phyloP scores from a whole-genome alignment of 2,329 filamentous ascomycete species.

The Cadophora luteo-olivacea region DNA sequence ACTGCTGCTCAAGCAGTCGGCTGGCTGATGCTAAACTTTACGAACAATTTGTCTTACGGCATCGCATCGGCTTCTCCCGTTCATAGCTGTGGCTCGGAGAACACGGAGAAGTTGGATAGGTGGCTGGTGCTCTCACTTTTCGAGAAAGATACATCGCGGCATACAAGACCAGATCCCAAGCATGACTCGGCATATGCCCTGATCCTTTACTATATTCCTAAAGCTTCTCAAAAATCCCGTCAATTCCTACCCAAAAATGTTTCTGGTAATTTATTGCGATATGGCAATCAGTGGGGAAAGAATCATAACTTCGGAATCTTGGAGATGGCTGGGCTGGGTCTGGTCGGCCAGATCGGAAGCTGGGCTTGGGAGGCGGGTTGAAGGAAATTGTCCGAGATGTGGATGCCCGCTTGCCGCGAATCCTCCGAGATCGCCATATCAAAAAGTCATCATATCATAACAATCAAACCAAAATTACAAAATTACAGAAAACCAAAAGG shows the following conservation, averaged over 20 bases:
- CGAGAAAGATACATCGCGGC: background rate
- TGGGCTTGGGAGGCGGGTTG: background rate
- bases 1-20: background rate
- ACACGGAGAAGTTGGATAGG: too few relatives aligned
- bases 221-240: background rate
- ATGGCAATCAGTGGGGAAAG: background rate
- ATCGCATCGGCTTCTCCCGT: background rate
- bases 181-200: background rate
- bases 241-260: background rate
- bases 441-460: background rate
- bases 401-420: constrained; percentile 3
- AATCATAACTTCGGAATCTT: background rate
- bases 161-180: background rate
- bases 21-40: background rate
- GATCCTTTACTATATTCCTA: background rate
- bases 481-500: background rate
- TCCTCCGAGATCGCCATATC: constrained; percentile 14
- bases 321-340: background rate
- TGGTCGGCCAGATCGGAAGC: background rate
- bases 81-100: background rate
- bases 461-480: background rate
- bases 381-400: background rate
- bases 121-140: background rate
- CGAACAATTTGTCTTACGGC: background rate
- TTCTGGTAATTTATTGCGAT: background rate